Percentiles rank a stretch among this genome's conserved stretches.
Conservation (phyloP, 306 rosid genomes). For the Glycine soja region DNA sequence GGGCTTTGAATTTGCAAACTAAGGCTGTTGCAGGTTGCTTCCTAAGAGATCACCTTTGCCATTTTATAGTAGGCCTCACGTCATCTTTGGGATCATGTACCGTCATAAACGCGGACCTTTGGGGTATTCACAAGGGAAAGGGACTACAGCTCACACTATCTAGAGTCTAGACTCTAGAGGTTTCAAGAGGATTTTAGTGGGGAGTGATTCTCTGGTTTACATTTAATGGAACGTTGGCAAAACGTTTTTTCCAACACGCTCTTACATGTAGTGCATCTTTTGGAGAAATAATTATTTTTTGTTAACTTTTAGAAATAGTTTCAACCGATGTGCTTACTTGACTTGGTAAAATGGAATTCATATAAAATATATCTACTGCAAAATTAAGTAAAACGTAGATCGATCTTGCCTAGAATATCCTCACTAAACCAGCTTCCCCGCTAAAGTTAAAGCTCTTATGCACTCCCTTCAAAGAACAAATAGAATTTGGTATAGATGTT, state of each 20-base stretch:
- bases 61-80: neutral
- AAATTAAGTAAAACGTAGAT: neutral
- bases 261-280: neutral
- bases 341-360: neutral
- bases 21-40: neutral
- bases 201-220: neutral
- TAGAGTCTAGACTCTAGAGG: neutral
- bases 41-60: neutral
- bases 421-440: neutral
- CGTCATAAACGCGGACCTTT: neutral
- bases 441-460: neutral
- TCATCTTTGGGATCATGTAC: neutral
- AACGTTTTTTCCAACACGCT: neutral
- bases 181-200: neutral
- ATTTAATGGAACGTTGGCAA: neutral
- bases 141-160: neutral
- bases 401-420: neutral
- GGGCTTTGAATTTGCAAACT: neutral
- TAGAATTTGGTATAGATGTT: neutral
- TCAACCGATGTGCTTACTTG: neutral
- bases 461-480: conserved; percentile 5
- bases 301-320: neutral
- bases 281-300: neutral
- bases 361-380: neutral
- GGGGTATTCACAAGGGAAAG: neutral